Evolutionary conservation across 495 filamentous ascomycete species (phyloP).

Genomic region (Hyaloscypha hepaticicola): DNA sequence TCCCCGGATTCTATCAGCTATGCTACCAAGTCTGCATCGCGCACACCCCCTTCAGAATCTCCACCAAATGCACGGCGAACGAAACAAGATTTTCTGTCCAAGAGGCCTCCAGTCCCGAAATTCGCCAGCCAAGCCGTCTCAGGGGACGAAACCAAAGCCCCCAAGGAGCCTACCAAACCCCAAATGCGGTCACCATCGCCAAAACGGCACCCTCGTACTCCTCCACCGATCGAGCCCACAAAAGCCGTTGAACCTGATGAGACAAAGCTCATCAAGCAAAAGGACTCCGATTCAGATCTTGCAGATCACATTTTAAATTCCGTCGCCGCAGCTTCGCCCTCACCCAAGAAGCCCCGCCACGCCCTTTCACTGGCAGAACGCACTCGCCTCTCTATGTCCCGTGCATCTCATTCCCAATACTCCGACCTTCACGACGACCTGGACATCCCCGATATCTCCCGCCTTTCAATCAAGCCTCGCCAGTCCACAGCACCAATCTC

Average conservation of each 20-base stretch:
- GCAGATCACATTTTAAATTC: constrained; percentile 57
- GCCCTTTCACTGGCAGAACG: constrained; percentile 54
- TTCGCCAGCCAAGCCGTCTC: neutral
- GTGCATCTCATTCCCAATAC: constrained; percentile 33
- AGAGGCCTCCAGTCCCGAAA: neutral
- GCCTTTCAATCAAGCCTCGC: constrained; percentile 29
- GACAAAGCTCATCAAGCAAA: neutral
- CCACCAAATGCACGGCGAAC: neutral
- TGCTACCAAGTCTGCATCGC: constrained; percentile 20
- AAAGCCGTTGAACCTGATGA: neutral
- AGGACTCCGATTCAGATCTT: constrained; percentile 42
- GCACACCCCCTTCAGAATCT: constrained; percentile 20
- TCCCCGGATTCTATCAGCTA: constrained; percentile 17
- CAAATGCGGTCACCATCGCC: constrained; percentile 1
- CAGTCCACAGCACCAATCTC: constrained; percentile 26
- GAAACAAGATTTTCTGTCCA: neutral
- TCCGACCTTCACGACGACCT: constrained; percentile 37
- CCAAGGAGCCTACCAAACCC: neutral
- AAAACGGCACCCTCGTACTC: neutral
- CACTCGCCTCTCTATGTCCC: constrained; percentile 50
- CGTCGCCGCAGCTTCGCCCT: constrained; percentile 46
- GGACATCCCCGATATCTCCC: constrained; percentile 29
- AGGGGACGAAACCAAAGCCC: neutral
- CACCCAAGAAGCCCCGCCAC: constrained; percentile 52
- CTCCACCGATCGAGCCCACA: constrained; percentile 2